Base-by-base conservation (phyloP, 176 grass and related monocot species). In the Avena atlantica region DNA sequence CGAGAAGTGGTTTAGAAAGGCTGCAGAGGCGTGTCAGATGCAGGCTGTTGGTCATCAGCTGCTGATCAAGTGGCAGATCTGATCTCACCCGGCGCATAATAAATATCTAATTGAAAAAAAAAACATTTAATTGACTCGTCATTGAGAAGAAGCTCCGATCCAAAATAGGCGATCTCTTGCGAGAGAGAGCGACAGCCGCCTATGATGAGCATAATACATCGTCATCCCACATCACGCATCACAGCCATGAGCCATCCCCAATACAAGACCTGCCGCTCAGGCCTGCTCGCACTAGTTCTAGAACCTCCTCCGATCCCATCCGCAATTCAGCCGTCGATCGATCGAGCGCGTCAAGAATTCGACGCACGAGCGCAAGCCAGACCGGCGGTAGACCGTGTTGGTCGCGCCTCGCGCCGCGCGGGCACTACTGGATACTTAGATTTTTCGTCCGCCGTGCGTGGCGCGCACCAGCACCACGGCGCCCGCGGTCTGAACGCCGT, bases 401-500 rank as follows among this genome's bases (percentile, higher is more conserved):
- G 31, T 34, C 31, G 31, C 31, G 31, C 31, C 31, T 34, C 31
- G 31, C 31, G 31, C 29, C 29, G 29, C 31, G 31, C 31, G 31
- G 31, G 31, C 31, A 34, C 31, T 34, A 34, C 27, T n/a, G 5
- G 19, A 12, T 34, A 37, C 31, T 34, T 34, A 79, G 75, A 40
- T 42, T 21, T 59, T 79, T 29, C 34, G 23, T 2, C 7, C 14
- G 2, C 34, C 29, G 20, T 15, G 72, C 72, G 0, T 14, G 11
- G 45, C 23, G 21, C 47, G 72, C 25, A 27, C 12, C 63, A 6
- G 37, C 5, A 65, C 64, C 19, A 53, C 62, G 67, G 40, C 73
- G 53, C 66, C 68, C 88, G 70, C 59, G 44, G 74, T 78, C 45
- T 83, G 89, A 84, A 84, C 89, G 23, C 20, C 17, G 23, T 5